These are phyloP conservation scores for Naganishia cerealis DNA, from an alignment of 1,284 basidiomycete genomes.

Conservation along the genomic window DNA sequence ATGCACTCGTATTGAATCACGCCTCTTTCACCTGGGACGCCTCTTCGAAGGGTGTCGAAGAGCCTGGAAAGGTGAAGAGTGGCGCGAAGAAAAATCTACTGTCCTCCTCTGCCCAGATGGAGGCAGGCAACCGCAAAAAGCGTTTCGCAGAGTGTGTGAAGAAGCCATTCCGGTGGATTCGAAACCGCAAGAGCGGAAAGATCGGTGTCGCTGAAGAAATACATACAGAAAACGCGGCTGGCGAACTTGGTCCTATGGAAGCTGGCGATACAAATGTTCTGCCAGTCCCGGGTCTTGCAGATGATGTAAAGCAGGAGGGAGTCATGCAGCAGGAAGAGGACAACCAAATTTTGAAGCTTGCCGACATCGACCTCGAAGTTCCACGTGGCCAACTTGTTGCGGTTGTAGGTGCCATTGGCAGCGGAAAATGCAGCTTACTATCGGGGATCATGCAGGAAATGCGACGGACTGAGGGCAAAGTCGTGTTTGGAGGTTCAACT, in stretches of 20 bases:
- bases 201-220: constrained; percentile 40
- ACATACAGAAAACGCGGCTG: constrained; percentile 42
- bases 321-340: constrained; percentile 24
- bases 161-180: constrained; percentile 38
- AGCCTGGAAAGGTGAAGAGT: constrained; percentile 49
- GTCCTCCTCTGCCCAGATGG: constrained; percentile 20
- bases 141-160: not conserved
- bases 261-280: constrained; percentile 33
- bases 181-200: constrained; percentile 40
- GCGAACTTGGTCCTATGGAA: constrained; percentile 38
- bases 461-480: constrained; percentile 63
- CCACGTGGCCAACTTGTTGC: constrained; percentile 52
- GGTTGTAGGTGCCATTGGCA: constrained; percentile 46
- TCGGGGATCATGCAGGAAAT: constrained; percentile 74
- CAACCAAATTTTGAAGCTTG: constrained; percentile 58
- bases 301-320: not conserved
- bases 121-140: constrained; percentile 34
- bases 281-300: constrained; percentile 21
- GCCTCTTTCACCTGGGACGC: too few relatives aligned
- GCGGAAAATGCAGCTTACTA: constrained; percentile 60
- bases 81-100: constrained; percentile 32
- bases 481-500: constrained; percentile 63
- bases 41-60: constrained; percentile 60
- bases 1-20: constrained; percentile 65
- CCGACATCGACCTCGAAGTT: constrained; percentile 62